Base-by-base conservation (phyloP, 2,329 filamentous ascomycete genomes). In the Pleoardoris graminearum region DNA sequence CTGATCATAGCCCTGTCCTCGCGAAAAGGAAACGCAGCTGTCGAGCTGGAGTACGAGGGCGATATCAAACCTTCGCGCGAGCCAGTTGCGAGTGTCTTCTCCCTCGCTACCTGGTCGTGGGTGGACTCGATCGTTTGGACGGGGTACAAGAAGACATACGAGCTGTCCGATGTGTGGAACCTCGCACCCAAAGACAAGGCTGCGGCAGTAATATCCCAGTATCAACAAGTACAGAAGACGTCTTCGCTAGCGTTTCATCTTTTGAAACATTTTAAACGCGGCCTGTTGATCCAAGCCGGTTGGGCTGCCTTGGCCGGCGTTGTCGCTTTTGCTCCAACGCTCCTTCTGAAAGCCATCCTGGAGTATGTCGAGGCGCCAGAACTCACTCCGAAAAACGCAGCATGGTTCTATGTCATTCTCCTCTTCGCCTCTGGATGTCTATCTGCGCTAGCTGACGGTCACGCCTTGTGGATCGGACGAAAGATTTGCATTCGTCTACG, bases 371-470 rank as follows among this genome's bases (percentile, higher is more conserved):
- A 99, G 75, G 80, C 88, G 50, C 91, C 92, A 1, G 80, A 84
- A 0, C 78, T 80, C 3, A 88, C 88, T 0, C 92, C 94, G 0
- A 76, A 82, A 44, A 97, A 94, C 69, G 91, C 96, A 16, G 86
- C 96, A 19, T 99, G 94, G 94, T 85, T 99, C 45, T 96, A 93
- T 65, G 94, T 97, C 41, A 91, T 96, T 41, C 80, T 96, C 2
- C 83, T 99, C 7, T 93, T 96, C 35, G 80, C 91, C 35, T 88
- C 92, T 7, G 91, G 94, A 53, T 81, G 89, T 35, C 77, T 94
- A 21, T 89, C 91, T 53, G 94, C 93, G 4, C 80, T 96, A 19
- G 86, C 86, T 27, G 91, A 94, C 72, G 90, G 89, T 17, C 89
- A 94, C 72, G 90, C 91, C 7, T 80, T 99, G 0, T 99, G 90